Conservation (phyloP, 345 rosid species). For the Camelina sativa region DNA sequence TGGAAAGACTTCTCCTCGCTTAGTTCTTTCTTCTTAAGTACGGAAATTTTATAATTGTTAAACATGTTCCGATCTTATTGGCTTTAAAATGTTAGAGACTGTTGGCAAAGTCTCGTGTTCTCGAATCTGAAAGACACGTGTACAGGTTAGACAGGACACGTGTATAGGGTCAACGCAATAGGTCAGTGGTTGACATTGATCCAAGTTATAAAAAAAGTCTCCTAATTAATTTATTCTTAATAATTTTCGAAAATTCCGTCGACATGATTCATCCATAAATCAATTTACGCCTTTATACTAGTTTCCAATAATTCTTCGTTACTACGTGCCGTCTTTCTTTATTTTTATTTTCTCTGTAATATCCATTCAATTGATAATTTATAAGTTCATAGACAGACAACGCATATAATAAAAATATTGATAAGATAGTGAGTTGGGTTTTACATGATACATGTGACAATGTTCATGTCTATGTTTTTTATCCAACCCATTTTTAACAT, state of each 20-base stretch:
- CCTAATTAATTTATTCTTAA: not conserved
- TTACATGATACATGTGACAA: conserved; percentile 1
- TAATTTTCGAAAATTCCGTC: not conserved
- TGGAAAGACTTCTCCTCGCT: conserved; percentile 17
- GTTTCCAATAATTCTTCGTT: conserved; percentile 29
- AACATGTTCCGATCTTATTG: conserved; percentile 34
- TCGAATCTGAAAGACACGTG: conserved; percentile 32
- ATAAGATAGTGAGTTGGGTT: conserved; percentile 12
- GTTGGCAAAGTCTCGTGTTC: not conserved
- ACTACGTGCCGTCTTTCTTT: conserved; percentile 9
- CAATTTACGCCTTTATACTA: not conserved
- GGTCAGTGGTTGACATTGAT: conserved; percentile 33
- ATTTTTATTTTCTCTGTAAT: not conserved
- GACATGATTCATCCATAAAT: conserved; percentile 7
- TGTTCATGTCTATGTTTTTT: not conserved
- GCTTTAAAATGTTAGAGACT: not conserved
- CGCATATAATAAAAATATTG: not conserved
- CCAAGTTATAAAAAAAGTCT: not conserved
- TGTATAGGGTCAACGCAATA: not conserved
- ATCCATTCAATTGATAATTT: not conserved
- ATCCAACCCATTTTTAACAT: not conserved
- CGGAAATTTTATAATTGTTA: not conserved
- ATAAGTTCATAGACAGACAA: conserved; percentile 1
- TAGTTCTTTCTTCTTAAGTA: conserved; percentile 9
- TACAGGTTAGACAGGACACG: conserved; percentile 25